Evolutionary conservation across 1,284 basidiomycete genomes (phyloP).

Genomic region (Rhodotorula sp.): DNA sequence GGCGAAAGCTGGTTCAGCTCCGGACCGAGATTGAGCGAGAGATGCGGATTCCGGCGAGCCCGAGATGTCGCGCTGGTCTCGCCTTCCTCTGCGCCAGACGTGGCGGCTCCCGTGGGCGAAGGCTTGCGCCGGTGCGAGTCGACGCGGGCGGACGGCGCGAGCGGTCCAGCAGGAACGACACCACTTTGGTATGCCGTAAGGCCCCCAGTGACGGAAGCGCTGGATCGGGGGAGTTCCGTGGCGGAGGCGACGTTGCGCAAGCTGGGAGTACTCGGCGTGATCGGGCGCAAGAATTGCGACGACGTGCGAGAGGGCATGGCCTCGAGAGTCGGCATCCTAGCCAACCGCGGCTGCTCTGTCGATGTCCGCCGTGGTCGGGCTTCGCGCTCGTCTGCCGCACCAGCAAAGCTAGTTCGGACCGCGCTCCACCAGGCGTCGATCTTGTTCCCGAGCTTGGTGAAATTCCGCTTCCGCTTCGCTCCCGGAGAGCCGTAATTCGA

Average conservation of each 20-base stretch:
- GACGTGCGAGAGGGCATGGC: slow-evolving; percentile 31
- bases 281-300: slow-evolving; percentile 28
- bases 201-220: neutral
- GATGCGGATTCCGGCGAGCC: slow-evolving; percentile 41
- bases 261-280: slow-evolving; percentile 14
- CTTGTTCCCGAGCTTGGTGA: slow-evolving; percentile 43
- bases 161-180: slow-evolving; percentile 33
- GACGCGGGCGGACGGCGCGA: slow-evolving; percentile 40
- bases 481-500: slow-evolving; percentile 23
- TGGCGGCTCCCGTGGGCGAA: slow-evolving; percentile 10
- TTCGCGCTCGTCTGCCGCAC: slow-evolving; percentile 13
- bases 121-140: slow-evolving; percentile 17
- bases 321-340: slow-evolving; percentile 13
- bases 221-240: slow-evolving; percentile 18
- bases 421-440: slow-evolving; percentile 49
- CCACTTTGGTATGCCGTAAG: neutral
- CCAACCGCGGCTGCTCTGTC: slow-evolving; percentile 18
- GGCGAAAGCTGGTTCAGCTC: slow-evolving; percentile 25
- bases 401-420: slow-evolving; percentile 45
- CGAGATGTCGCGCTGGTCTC: slow-evolving; percentile 19
- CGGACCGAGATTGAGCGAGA: slow-evolving; percentile 43
- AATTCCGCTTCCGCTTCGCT: slow-evolving; percentile 68
- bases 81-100: slow-evolving; percentile 33
- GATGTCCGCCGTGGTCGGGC: slow-evolving; percentile 28
- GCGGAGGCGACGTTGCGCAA: slow-evolving; percentile 40